Evolutionary conservation across 2,329 filamentous ascomycete species (phyloP).

Genomic region (Akanthomyces lecanii): DNA sequence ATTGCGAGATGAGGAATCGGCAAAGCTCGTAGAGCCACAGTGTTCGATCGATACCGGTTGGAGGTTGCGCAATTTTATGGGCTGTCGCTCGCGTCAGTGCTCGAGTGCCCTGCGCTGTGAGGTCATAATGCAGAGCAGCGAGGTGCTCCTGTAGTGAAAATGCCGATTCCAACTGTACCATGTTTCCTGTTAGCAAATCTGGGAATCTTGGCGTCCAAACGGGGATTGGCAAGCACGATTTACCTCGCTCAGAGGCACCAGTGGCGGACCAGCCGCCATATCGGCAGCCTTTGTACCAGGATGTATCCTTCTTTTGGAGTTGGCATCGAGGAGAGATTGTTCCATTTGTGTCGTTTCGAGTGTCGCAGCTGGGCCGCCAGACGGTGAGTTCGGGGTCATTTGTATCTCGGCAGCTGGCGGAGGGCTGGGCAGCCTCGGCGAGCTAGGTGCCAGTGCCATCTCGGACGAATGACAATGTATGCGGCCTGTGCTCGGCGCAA

Average conservation of each 20-base stretch:
- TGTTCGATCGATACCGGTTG: constrained; percentile 75
- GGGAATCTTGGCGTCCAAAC: neutral
- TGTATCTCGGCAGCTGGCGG: constrained; percentile 94
- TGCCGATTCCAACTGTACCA: constrained; percentile 78
- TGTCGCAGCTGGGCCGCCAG: constrained; percentile 50
- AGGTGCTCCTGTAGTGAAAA: constrained; percentile 98
- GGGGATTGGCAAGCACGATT: constrained; percentile 24
- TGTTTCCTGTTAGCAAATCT: constrained; percentile 18
- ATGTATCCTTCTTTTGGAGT: constrained; percentile 78
- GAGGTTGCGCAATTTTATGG: constrained; percentile 70
- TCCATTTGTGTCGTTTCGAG: constrained; percentile 60
- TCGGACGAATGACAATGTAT: constrained; percentile 20
- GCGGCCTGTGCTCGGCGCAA: neutral
- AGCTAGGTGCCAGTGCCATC: constrained; percentile 66
- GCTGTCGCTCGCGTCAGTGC: constrained; percentile 76
- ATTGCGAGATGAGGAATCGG: constrained; percentile 90
- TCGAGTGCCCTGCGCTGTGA: constrained; percentile 62
- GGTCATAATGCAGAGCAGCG: constrained; percentile 81
- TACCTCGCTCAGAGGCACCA: constrained; percentile 82
- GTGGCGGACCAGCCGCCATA: constrained; percentile 86
- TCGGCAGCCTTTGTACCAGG: constrained; percentile 88
- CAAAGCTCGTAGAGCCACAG: constrained; percentile 98
- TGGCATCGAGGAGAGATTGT: constrained; percentile 62
- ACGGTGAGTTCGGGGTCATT: constrained; percentile 73
- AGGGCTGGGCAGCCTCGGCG: constrained; percentile 88